Base-by-base conservation (phyloP, 768 basidiomycete species). In the Termitomyces sp. region DNA sequence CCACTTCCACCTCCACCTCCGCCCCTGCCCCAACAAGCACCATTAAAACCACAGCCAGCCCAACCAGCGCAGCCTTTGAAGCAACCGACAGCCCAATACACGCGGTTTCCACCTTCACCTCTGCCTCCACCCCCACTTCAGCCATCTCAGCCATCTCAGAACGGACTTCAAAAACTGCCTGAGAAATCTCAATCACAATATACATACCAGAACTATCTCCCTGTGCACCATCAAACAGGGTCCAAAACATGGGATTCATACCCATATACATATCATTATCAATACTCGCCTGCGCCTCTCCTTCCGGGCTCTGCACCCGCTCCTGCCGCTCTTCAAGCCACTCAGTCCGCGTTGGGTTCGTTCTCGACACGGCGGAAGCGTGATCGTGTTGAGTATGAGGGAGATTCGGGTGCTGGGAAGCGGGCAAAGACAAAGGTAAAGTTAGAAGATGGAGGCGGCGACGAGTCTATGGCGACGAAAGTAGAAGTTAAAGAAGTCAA, bases 371-470 rank as follows among this genome's bases (percentile, higher is more conserved):
- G 41, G 26, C 28, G 37, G 51, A 52, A 52, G 51, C 51, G 51
- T 41, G n/a, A 39, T 52, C 51, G 51, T 29, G 51, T 29, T n/a
- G 51, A 52, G 18, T 52, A 52, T n/a, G 51, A 52, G 28, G 37
- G 20, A 7, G 39, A 28, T 28, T 4, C 37, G 10, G 37, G n/a
- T 8, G 6, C 37, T 13, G 37, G 26, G 29, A 26, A 52, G 22
- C 26, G 51, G 13, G 28, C 18, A 10, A 39, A 18, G n/a, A 16
- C n/a, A 4, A 52, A 52, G 51, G 51, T 39, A n/a, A 52, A 52
- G 18, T 13, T 39, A n/a, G 37, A 28, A 12, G 51, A 39, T n/a
- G 18, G 10, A n/a, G 34, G 51, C 10, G 20, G 22, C 13, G 37
- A 39, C 12, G 37, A 26, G 22, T 10, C 24, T 12, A 18, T 9